Conservation (phyloP, 805 yeast species). For the Starmerella riodocensis region DNA sequence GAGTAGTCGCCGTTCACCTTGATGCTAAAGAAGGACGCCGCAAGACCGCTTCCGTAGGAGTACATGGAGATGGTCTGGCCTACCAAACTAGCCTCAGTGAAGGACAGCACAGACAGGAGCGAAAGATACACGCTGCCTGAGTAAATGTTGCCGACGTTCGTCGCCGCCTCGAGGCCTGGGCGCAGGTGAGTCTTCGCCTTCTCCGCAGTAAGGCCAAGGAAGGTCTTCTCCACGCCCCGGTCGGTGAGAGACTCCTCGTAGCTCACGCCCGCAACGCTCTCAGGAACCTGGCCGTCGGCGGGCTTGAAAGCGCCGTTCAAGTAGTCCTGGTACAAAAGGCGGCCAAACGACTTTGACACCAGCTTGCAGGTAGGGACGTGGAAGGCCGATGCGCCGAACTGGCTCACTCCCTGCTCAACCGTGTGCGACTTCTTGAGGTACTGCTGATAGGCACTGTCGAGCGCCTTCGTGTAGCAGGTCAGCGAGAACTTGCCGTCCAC, state of each 20-base stretch:
- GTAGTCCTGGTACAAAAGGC: slow-evolving; percentile 82
- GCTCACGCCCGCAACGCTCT: slow-evolving; percentile 42
- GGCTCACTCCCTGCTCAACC: slow-evolving; percentile 43
- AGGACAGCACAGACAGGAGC: slow-evolving; percentile 65
- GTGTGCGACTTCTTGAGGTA: slow-evolving; percentile 47
- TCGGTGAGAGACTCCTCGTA: slow-evolving; percentile 73
- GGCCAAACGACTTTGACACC: slow-evolving; percentile 83
- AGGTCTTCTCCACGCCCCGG: slow-evolving; percentile 70
- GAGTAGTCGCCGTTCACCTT: slow-evolving; percentile 71
- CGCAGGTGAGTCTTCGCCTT: slow-evolving; percentile 52
- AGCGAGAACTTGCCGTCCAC: slow-evolving; percentile 96
- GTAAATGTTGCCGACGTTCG: slow-evolving; percentile 97
- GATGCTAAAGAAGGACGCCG: slow-evolving; percentile 74
- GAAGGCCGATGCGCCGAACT: slow-evolving; percentile 88
- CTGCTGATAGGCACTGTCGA: slow-evolving; percentile 71
- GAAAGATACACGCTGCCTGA: slow-evolving; percentile 88
- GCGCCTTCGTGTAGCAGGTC: slow-evolving; percentile 83
- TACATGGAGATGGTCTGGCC: slow-evolving; percentile 66
- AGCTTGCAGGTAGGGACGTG: slow-evolving; percentile 97
- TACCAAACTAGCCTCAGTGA: slow-evolving; percentile 57
- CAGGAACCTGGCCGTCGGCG: slow-evolving; percentile 37
- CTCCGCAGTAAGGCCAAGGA: slow-evolving; percentile 64
- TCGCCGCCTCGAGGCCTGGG: slow-evolving; percentile 76
- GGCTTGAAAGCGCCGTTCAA: slow-evolving; percentile 51
- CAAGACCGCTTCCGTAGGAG: slow-evolving; percentile 97